A percentile compares a stretch with the other conserved stretches of the same genome.
Evolutionary conservation across 768 basidiomycete species (phyloP).

Genomic region (Boletus reticuloceps): DNA sequence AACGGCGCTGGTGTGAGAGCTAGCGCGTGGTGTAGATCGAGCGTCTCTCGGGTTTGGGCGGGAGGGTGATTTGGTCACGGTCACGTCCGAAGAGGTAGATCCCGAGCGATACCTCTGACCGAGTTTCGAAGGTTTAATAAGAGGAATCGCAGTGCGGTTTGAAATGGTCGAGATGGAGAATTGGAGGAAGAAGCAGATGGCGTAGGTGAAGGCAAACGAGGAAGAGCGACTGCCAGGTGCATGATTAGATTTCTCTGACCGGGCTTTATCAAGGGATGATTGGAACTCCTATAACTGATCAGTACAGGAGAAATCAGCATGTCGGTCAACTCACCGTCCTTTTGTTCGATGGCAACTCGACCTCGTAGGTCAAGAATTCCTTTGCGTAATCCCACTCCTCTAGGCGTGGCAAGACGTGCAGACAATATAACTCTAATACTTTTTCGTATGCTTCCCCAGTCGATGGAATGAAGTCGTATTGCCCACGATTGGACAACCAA

Average conservation of each 20-base stretch:
- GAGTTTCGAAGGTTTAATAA: conserved; percentile 11
- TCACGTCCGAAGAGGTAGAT: conserved; percentile 25
- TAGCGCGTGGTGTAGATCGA: conserved; percentile 7
- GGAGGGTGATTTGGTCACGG: conserved; percentile 21
- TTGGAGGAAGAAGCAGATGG: conserved; percentile 58
- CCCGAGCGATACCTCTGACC: conserved; percentile 11
- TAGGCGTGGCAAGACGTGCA: conserved; percentile 68
- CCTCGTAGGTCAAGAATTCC: conserved; percentile 74
- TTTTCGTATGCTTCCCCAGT: conserved; percentile 64
- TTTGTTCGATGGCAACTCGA: conserved; percentile 49
- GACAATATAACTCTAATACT: conserved; percentile 72
- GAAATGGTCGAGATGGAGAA: conserved; percentile 69
- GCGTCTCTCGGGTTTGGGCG: conserved; percentile 5
- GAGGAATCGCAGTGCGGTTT: conserved; percentile 68
- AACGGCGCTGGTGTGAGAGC: conserved; percentile 13
- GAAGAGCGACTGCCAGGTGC: conserved; percentile 22
- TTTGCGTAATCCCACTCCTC: conserved; percentile 78
- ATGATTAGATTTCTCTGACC: conserved; percentile 23
- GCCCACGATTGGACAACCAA: conserved; percentile 66
- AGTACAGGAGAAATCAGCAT: not conserved
- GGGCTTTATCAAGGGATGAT: conserved; percentile 26
- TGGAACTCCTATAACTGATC: conserved; percentile 33
- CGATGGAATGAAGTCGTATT: conserved; percentile 28
- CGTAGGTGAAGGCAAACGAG: conserved; percentile 44
- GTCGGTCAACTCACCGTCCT: conserved; percentile 47